phyloP scores from a whole-genome alignment of 2,329 filamentous ascomycete genomes.

The Dothideomycetes sp. region DNA sequence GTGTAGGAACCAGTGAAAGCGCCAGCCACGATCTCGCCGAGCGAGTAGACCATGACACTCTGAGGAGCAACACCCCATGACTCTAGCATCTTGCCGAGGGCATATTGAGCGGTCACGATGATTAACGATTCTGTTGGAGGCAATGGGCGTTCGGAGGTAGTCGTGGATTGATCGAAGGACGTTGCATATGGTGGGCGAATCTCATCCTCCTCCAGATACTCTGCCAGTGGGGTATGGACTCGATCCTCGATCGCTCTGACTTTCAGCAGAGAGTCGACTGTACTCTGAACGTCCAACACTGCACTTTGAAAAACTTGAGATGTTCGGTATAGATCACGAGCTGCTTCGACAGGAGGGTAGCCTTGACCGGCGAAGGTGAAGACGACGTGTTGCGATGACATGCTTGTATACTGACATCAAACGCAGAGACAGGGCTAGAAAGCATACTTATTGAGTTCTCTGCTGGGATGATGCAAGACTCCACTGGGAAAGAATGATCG shows the following conservation, averaged over 20 bases:
- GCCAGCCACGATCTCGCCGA: neutral
- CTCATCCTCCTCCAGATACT: neutral
- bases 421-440: too few species aligned
- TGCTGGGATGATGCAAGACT: too few species aligned
- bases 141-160: neutral
- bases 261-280: neutral
- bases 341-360: constrained; percentile 1
- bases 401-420: too few species aligned
- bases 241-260: neutral
- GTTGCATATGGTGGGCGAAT: neutral
- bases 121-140: neutral
- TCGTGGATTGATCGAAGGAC: neutral
- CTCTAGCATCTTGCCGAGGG: neutral
- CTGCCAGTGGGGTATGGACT: neutral
- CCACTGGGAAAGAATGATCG: too few species aligned
- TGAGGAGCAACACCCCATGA: neutral
- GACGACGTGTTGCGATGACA: constrained; percentile 2
- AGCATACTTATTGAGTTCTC: too few species aligned
- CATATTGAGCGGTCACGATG: constrained; percentile 3
- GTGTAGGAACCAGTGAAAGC: constrained; percentile 3
- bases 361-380: constrained; percentile 4
- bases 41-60: constrained; percentile 3
- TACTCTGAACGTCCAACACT: neutral
- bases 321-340: constrained; percentile 4
- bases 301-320: neutral